A percentile compares a stretch with the other conserved stretches of the same genome.
These are phyloP conservation scores for Gentiana straminea DNA, from an alignment of 257 asterid genomes.

Conservation along the genomic window DNA sequence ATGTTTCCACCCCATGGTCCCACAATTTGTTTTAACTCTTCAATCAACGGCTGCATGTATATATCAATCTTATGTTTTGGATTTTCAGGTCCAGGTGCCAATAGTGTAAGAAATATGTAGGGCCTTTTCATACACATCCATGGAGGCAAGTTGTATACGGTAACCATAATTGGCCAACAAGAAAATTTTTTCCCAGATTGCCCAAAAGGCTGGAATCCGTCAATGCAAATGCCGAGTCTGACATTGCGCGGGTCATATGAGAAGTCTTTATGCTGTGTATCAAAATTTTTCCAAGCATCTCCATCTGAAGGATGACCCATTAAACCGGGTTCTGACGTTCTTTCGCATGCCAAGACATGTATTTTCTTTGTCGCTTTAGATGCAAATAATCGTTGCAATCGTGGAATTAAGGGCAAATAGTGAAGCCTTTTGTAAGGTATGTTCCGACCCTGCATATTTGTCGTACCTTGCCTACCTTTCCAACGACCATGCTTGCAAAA, in stretches of 20 bases:
- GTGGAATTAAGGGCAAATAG: conserved; percentile 3
- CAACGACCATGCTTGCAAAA: neutral
- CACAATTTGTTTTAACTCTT: neutral
- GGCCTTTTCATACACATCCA: no score
- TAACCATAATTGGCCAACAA: neutral
- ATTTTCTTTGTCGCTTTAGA: neutral
- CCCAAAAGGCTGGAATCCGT: no score
- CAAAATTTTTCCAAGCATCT: conserved; percentile 2
- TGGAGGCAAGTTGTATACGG: no score
- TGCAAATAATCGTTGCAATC: conserved; percentile 2
- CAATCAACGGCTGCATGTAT: conserved; percentile 2
- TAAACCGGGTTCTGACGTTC: neutral
- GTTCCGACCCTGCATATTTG: no score
- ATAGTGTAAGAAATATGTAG: neutral
- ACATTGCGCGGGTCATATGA: neutral
- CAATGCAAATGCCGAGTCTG: no score
- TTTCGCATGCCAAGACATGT: conserved; percentile 4
- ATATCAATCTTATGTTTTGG: conserved; percentile 1
- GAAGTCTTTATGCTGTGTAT: neutral
- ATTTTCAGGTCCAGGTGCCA: neutral
- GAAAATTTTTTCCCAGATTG: neutral
- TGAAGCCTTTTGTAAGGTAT: neutral
- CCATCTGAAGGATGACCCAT: no score
- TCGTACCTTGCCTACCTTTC: neutral
- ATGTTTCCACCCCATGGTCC: neutral